Conservation (phyloP, 495 filamentous ascomycete species). For the Hypoxylon intermedium region DNA sequence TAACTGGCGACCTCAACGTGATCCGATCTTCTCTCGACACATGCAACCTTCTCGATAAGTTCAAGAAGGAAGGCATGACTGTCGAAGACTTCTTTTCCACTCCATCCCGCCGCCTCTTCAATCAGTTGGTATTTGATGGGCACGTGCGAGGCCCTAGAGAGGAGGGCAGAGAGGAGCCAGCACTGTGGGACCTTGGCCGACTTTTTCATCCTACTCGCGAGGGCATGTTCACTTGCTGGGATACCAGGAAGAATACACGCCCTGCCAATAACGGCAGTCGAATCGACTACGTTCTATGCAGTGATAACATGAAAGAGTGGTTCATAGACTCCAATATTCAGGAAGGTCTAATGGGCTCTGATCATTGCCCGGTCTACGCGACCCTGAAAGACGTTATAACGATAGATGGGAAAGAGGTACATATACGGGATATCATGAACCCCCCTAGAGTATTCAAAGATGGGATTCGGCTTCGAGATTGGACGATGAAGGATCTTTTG, state of each 20-base stretch:
- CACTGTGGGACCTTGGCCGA: slow-evolving; percentile 86
- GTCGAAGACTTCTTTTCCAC: slow-evolving; percentile 74
- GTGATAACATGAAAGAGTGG: slow-evolving; percentile 80
- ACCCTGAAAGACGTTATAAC: slow-evolving; percentile 69
- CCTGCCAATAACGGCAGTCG: slow-evolving; percentile 90
- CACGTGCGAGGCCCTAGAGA: slow-evolving; percentile 74
- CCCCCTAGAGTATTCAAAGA: slow-evolving; percentile 74
- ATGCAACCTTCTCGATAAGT: slow-evolving; percentile 70
- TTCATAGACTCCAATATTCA: slow-evolving; percentile 90
- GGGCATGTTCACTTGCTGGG: slow-evolving; percentile 98
- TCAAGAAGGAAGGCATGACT: slow-evolving; percentile 71
- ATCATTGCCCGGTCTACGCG: slow-evolving; percentile 94
- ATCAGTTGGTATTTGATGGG: slow-evolving; percentile 79
- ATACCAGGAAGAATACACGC: slow-evolving; percentile 82
- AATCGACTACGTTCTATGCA: slow-evolving; percentile 93
- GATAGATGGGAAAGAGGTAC: slow-evolving; percentile 55
- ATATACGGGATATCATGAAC: slow-evolving; percentile 80
- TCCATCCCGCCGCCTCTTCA: slow-evolving; percentile 81
- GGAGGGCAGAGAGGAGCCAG: slow-evolving; percentile 72
- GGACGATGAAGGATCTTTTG: slow-evolving; percentile 68
- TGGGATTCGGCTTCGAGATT: slow-evolving; percentile 72
- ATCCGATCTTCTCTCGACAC: slow-evolving; percentile 75
- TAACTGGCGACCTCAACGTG: slow-evolving; percentile 93
- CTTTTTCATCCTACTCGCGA: slow-evolving; percentile 77
- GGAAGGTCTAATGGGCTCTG: slow-evolving; percentile 92